Evolutionary conservation across 2,329 filamentous ascomycete species (phyloP).

Genomic region (Geosmithia flava): DNA sequence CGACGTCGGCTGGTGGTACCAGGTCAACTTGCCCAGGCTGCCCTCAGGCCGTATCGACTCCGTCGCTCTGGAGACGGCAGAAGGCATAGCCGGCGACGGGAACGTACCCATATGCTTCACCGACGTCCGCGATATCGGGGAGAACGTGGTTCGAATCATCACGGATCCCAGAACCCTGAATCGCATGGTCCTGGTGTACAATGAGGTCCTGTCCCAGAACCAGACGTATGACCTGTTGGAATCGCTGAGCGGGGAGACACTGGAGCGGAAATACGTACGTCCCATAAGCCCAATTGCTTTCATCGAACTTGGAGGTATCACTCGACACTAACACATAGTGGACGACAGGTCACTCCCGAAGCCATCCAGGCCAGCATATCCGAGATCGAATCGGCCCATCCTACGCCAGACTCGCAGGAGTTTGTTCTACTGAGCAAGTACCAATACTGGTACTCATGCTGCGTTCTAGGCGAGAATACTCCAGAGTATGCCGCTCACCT

Average conservation of each 20-base stretch:
- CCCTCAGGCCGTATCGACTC: slow-evolving; percentile 17
- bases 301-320: too few relatives aligned
- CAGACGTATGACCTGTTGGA: slow-evolving; percentile 33
- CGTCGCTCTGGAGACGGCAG: slow-evolving; percentile 16
- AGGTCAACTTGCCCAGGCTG: slow-evolving; percentile 20
- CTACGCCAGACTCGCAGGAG: too few relatives aligned
- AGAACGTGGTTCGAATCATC: slow-evolving; percentile 37
- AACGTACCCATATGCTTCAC: slow-evolving; percentile 28
- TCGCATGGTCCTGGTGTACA: slow-evolving; percentile 34
- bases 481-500: slow-evolving; percentile 39
- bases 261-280: too few relatives aligned
- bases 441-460: slow-evolving; percentile 31
- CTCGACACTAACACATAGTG: too few relatives aligned
- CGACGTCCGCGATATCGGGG: slow-evolving; percentile 39
- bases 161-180: slow-evolving; percentile 40
- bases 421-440: too few relatives aligned
- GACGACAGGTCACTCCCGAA: too few relatives aligned
- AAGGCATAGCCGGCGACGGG: slow-evolving; percentile 32
- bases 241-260: slow-evolving; percentile 33
- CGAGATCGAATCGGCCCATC: background rate
- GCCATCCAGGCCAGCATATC: background rate
- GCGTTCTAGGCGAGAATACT: slow-evolving; percentile 38
- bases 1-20: slow-evolving; percentile 48
- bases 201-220: slow-evolving; percentile 30
- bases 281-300: too few relatives aligned